phyloP scores from a whole-genome alignment of 208 protist species.

The Phytomonas francai region DNA sequence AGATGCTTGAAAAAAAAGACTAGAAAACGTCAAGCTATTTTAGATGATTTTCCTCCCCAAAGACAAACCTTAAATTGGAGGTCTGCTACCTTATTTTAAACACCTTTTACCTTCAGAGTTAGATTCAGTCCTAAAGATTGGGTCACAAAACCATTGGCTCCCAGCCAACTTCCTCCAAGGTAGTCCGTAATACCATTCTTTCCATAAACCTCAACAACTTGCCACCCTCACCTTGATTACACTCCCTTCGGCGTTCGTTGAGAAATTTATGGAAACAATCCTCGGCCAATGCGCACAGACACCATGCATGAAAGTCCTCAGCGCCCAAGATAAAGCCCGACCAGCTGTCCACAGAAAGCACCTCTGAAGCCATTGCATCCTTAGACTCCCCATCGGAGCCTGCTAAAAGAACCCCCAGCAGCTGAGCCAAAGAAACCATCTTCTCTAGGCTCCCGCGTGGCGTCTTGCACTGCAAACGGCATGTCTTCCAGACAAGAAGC shows the following conservation, averaged over 20 bases:
- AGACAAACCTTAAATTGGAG: not conserved
- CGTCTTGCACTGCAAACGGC: not conserved
- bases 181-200: slow-evolving; percentile 17
- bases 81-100: too few species aligned
- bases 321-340: too few species aligned
- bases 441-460: slow-evolving; percentile 23
- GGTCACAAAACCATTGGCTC: slow-evolving; percentile 15
- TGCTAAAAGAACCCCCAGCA: slow-evolving; percentile 11
- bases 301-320: slow-evolving; percentile 7
- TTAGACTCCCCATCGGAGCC: not conserved
- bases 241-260: slow-evolving; percentile 8
- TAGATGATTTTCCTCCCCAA: slow-evolving; percentile 1
- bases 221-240: too few species aligned
- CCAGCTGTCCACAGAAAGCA: too few species aligned
- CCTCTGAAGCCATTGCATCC: not conserved
- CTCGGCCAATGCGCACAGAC: slow-evolving; percentile 19
- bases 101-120: not conserved
- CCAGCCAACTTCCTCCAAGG: slow-evolving; percentile 21
- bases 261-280: slow-evolving; percentile 20
- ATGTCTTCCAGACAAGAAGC: not conserved
- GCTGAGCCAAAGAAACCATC: slow-evolving; percentile 29
- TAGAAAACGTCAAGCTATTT: slow-evolving; percentile 8
- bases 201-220: slow-evolving; percentile 16
- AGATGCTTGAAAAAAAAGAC: not conserved
- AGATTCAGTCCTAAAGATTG: slow-evolving; percentile 8